These are phyloP conservation scores for Marasmius fiardii DNA, from an alignment of 1,284 basidiomycete genomes.

Conservation along the genomic window DNA sequence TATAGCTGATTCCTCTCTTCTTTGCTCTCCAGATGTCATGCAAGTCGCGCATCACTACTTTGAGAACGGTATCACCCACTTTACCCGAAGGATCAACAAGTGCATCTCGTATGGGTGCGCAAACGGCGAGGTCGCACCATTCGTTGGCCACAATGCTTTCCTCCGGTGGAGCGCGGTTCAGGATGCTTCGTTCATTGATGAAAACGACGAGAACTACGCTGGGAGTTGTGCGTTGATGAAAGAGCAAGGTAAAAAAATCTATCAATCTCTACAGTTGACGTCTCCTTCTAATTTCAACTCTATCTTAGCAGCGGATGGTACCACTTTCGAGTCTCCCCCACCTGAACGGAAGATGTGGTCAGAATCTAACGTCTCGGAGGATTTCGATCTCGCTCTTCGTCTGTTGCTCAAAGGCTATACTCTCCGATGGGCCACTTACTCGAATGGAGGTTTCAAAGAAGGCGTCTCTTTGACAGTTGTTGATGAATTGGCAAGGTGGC, in stretches of 20 bases:
- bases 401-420: conserved; percentile 61
- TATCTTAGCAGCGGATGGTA: neutral
- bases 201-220: conserved; percentile 44
- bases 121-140: conserved; percentile 57
- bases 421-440: conserved; percentile 83
- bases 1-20: neutral
- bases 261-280: neutral
- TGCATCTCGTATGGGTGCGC: conserved; percentile 32
- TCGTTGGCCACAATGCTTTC: conserved; percentile 89
- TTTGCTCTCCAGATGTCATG: conserved; percentile 43
- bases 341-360: conserved; percentile 72
- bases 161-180: conserved; percentile 83
- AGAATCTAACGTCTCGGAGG: conserved; percentile 81
- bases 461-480: conserved; percentile 79
- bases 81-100: conserved; percentile 66
- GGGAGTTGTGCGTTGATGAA: neutral
- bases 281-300: neutral
- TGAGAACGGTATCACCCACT: conserved; percentile 81
- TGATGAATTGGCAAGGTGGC: conserved; percentile 81
- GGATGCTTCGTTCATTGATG: conserved; percentile 71
- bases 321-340: conserved; percentile 8
- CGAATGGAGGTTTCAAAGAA: conserved; percentile 77
- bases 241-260: conserved; percentile 3
- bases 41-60: conserved; percentile 81
- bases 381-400: conserved; percentile 69